Evolutionary conservation across 306 rosid species (phyloP), one percentile per base, ranked within the genome.

Genomic region (Benincasa hispida): DNA sequence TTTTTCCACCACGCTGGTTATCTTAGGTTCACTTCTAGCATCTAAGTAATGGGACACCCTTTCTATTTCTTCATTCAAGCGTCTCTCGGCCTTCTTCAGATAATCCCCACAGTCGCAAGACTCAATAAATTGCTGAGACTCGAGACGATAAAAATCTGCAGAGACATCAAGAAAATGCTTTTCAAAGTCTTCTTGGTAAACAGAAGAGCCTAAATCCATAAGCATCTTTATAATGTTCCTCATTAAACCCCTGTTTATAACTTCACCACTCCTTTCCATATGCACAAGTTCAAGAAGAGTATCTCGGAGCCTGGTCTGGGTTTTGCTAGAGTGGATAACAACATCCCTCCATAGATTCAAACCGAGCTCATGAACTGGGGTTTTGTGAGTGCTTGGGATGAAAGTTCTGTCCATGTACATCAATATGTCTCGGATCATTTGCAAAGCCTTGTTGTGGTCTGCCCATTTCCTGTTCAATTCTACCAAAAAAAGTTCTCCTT

Each of bases 381-480:
- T 84, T 79, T 88, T 87, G 77, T 84, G 86, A 27, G 87, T 21
- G 51, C 83, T 84, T 17, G 89, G 91, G 72, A 90, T 75, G 76
- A 87, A 92, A 82, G 98, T 93, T 80, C 98, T 91, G 78, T 93
- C 98, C 98, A 93, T 93, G 88, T 92, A 90, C 96, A 92, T 89
- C 84, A 93, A 75, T 81, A 93, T 87, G 84, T 89, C 96, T 65
- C 93, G 80, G 66, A 92, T 87, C 92, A 88, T 89, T 77, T 90
- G 89, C 82, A 88, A 79, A 42, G 98, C 88, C 84, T 90, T 87
- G 83, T 86, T 87, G 72, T 92, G 94, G 67, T 89, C 91, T 9
- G 88, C 83, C 98, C 98, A 93, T 76, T 87, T 89, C 81, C 87
- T 88, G 81, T 89, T 91, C 85, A 93, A 76, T 79, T 91, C 96